These are phyloP conservation scores for Articulospora tetracladia DNA, from an alignment of 495 filamentous ascomycete species.

Conservation along the genomic window DNA sequence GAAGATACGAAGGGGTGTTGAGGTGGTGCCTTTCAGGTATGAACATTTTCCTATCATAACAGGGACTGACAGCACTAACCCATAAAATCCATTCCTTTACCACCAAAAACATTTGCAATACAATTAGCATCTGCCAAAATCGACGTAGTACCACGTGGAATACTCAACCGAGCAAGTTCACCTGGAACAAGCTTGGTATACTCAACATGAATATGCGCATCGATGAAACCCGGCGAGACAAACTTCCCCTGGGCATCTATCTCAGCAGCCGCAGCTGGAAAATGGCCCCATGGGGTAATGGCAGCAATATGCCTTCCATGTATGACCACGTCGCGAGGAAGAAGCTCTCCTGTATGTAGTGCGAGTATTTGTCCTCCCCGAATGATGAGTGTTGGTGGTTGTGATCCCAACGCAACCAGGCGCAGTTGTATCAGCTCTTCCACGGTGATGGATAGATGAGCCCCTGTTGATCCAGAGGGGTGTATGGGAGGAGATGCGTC, in stretches of 20 bases:
- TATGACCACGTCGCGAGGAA: slow-evolving; percentile 7
- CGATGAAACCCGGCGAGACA: slow-evolving; percentile 7
- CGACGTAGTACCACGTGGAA: slow-evolving; percentile 1
- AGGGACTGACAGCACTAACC: neutral
- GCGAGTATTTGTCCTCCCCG: neutral
- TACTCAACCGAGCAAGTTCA: slow-evolving; percentile 4
- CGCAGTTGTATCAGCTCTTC: slow-evolving; percentile 6
- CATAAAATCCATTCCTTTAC: slow-evolving; percentile 6
- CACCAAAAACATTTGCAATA: slow-evolving; percentile 3
- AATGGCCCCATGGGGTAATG: slow-evolving; percentile 6
- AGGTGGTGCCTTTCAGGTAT: neutral
- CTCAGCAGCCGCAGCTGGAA: neutral
- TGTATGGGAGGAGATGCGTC: neutral
- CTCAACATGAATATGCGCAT: slow-evolving; percentile 6
- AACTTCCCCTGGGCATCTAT: neutral
- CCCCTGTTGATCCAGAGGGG: neutral
- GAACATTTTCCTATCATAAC: neutral
- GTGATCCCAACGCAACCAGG: neutral
- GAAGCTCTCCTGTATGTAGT: neutral
- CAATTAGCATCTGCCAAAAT: slow-evolving; percentile 10
- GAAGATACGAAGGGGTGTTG: slow-evolving; percentile 7
- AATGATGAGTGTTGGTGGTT: slow-evolving; percentile 3
- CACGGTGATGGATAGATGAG: slow-evolving; percentile 1
- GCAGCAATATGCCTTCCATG: slow-evolving; percentile 7
- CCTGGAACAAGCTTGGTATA: slow-evolving; percentile 9